Evolutionary conservation across 2,329 filamentous ascomycete genomes (phyloP).

Genomic region (Venturia effusa): DNA sequence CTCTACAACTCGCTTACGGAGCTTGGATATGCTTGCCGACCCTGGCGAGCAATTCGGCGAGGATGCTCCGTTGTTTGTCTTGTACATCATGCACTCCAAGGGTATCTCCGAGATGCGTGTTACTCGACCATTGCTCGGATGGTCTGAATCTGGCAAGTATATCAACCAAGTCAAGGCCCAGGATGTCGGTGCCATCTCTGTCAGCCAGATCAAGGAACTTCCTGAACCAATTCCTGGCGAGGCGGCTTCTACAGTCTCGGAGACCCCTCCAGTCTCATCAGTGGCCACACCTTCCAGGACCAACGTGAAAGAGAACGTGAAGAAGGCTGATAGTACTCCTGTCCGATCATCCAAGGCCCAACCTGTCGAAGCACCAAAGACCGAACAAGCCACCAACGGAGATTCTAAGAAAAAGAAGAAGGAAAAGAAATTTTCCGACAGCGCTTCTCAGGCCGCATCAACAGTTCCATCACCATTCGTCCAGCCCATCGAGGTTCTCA

Average conservation of each 20-base stretch:
- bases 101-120: conserved; percentile 46
- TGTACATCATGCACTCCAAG: conserved; percentile 96
- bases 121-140: conserved; percentile 49
- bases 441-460: background rate
- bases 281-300: background rate
- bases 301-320: background rate
- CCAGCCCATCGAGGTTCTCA: conserved; percentile 2
- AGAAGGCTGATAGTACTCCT: conserved; percentile 4
- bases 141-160: conserved; percentile 84
- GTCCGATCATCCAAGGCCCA: background rate
- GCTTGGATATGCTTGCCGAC: conserved; percentile 74
- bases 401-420: conserved; percentile 64
- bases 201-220: conserved; percentile 49
- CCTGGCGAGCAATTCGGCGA: conserved; percentile 33
- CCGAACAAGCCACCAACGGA: conserved; percentile 19
- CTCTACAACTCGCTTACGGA: conserved; percentile 76
- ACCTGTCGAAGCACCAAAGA: background rate
- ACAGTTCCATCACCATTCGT: background rate
- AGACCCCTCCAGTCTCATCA: conserved; percentile 1
- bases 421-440: conserved; percentile 17
- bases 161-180: conserved; percentile 67
- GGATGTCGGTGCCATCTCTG: conserved; percentile 60
- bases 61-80: conserved; percentile 74
- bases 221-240: conserved; percentile 6
- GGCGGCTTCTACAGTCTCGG: background rate